phyloP scores from a whole-genome alignment of 2,329 filamentous ascomycete species.

The Phaeosphaeriaceae sp. region DNA sequence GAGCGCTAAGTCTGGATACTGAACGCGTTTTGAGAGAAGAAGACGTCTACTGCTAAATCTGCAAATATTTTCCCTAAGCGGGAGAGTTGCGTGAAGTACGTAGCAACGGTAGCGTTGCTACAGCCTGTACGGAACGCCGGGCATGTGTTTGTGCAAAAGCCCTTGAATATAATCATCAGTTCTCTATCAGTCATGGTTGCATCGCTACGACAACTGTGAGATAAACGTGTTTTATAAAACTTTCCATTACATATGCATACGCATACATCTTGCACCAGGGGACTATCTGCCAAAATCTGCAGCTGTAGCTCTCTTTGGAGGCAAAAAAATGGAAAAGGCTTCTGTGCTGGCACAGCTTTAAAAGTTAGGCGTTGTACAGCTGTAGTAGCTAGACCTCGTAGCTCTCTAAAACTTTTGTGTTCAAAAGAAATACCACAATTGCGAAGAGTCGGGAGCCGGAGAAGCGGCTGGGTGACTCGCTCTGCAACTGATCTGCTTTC shows the following conservation, averaged over 20 bases:
- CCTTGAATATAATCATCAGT: neutral
- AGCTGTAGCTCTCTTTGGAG: neutral
- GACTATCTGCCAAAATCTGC: neutral
- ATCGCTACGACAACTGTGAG: neutral
- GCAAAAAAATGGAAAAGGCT: neutral
- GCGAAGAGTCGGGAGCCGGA: neutral
- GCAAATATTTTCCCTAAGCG: neutral
- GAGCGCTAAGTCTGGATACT: neutral
- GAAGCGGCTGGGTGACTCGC: neutral
- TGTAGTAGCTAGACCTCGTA: neutral
- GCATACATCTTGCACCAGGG: neutral
- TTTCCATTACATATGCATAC: neutral
- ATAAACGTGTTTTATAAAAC: neutral
- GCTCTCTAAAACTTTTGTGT: neutral
- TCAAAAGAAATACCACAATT: neutral
- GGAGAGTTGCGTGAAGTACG: neutral
- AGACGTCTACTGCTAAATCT: neutral
- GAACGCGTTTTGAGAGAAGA: conserved; percentile 1
- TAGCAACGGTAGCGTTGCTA: neutral
- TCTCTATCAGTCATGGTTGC: neutral
- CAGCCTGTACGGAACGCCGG: neutral
- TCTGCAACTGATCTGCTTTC: neutral
- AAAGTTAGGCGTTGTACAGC: neutral
- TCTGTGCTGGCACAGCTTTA: neutral
- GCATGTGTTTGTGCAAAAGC: neutral